phyloP scores from a whole-genome alignment of 2,329 filamentous ascomycete species.

The Aspergillus terreus region DNA sequence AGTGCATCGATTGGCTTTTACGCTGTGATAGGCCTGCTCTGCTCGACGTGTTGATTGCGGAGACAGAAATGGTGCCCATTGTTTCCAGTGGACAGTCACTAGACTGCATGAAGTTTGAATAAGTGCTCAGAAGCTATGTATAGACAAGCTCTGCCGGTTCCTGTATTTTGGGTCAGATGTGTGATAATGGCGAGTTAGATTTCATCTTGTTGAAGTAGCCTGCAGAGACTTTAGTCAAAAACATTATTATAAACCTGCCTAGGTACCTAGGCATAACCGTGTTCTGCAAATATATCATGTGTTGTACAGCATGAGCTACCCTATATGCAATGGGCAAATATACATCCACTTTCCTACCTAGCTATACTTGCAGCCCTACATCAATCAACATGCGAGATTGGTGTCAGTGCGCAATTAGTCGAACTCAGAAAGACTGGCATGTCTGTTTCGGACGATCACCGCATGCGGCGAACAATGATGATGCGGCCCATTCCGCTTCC shows the following conservation, averaged over 20 bases:
- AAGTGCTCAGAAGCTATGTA: neutral
- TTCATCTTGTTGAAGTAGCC: too few species aligned
- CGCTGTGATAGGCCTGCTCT: neutral
- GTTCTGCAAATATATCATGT: too few species aligned
- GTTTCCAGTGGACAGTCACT: conserved; percentile 1
- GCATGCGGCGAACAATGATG: neutral
- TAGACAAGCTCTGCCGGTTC: too few species aligned
- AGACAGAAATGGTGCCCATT: conserved; percentile 5
- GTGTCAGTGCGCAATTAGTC: neutral
- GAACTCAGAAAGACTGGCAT: neutral
- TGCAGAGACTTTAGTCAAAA: too few species aligned
- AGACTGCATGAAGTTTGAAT: conserved; percentile 1
- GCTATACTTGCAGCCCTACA: neutral
- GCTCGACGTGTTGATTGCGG: conserved; percentile 2
- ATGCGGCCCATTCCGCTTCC: neutral
- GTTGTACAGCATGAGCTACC: too few species aligned
- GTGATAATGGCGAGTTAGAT: too few species aligned
- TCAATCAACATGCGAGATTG: neutral
- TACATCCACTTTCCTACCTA: too few species aligned
- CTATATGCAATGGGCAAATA: too few species aligned
- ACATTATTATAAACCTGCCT: too few species aligned
- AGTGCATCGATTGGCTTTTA: conserved; percentile 2
- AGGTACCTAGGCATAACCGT: too few species aligned
- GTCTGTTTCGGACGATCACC: neutral
- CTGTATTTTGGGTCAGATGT: too few species aligned